These are phyloP conservation scores for Scortechinia acanthostroma DNA, from an alignment of 2,329 filamentous ascomycete species.

Conservation along the genomic window DNA sequence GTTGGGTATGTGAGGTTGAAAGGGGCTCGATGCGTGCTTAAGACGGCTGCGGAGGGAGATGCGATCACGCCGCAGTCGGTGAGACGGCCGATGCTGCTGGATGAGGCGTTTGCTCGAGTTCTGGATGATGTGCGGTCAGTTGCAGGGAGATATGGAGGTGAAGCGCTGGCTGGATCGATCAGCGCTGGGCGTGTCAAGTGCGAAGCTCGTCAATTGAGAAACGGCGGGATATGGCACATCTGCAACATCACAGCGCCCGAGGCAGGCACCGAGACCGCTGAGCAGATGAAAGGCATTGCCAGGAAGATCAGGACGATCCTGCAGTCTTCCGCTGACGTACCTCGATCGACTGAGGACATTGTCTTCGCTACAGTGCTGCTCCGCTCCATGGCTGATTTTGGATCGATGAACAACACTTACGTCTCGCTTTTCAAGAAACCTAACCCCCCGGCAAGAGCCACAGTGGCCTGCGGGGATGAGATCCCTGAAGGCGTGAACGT, in stretches of 20 bases:
- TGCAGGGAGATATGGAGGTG: not conserved
- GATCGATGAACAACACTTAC: conserved; percentile 44
- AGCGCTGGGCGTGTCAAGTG: not conserved
- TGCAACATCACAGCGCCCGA: not conserved
- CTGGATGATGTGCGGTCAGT: not conserved
- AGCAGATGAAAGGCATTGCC: not conserved
- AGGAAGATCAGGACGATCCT: not conserved
- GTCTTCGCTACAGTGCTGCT: conserved; percentile 40
- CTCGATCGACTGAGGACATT: not conserved
- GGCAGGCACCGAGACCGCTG: not conserved
- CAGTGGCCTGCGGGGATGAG: conserved; percentile 42
- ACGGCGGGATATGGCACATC: not conserved
- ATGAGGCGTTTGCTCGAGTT: not conserved
- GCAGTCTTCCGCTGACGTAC: not conserved
- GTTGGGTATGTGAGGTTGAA: conserved; percentile 37
- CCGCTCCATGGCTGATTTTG: conserved; percentile 47
- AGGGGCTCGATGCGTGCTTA: conserved; percentile 26
- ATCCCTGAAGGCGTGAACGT: conserved; percentile 39
- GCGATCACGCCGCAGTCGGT: not conserved
- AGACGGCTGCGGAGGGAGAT: not conserved
- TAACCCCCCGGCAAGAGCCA: conserved; percentile 52
- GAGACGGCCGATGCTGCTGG: not conserved
- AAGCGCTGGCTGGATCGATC: not conserved
- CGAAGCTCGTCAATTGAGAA: not conserved
- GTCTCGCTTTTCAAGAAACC: conserved; percentile 42